Percentiles rank a stretch among this genome's conserved stretches.
Conservation (phyloP, 169 alveolate species). For the Cryptosporidium tyzzeri region DNA sequence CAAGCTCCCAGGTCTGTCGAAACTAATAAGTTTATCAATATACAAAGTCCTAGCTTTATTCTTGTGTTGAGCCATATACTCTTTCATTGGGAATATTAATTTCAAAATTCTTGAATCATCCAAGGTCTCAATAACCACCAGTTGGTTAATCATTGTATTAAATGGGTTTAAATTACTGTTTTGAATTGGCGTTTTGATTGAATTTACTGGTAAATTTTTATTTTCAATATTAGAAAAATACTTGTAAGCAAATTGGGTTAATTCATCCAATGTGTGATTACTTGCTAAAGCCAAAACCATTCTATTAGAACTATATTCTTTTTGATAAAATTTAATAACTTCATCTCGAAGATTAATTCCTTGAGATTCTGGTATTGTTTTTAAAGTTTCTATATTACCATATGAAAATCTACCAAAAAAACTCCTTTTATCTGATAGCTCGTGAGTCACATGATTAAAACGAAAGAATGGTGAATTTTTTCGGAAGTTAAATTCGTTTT, state of each 20-base stretch:
- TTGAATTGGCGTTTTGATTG: slow-evolving; percentile 15
- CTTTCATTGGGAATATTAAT: slow-evolving; percentile 45
- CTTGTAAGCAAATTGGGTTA: slow-evolving; percentile 1
- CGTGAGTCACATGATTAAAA: slow-evolving; percentile 20
- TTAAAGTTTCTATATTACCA: slow-evolving; percentile 82
- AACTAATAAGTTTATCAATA: slow-evolving; percentile 3
- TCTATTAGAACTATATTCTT: slow-evolving; percentile 82
- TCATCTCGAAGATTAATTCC: slow-evolving; percentile 80
- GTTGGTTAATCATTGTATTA: not conserved
- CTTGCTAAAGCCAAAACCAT: slow-evolving; percentile 82
- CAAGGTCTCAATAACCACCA: slow-evolving; percentile 19
- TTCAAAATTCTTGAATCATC: not conserved
- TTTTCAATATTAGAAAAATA: slow-evolving; percentile 46
- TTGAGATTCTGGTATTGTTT: slow-evolving; percentile 36
- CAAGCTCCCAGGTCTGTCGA: slow-evolving; percentile 11
- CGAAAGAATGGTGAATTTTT: slow-evolving; percentile 63
- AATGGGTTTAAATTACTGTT: slow-evolving; percentile 15
- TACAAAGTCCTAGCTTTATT: not conserved
- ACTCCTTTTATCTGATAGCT: slow-evolving; percentile 66
- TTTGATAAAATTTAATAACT: slow-evolving; percentile 79
- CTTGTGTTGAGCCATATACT: slow-evolving; percentile 1
- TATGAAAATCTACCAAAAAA: slow-evolving; percentile 77
- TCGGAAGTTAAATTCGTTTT: slow-evolving; percentile 81
- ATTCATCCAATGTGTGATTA: slow-evolving; percentile 77
- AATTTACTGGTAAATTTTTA: slow-evolving; percentile 1